phyloP scores from a whole-genome alignment of 306 rosid genomes.

The Sicyos baderoa region DNA sequence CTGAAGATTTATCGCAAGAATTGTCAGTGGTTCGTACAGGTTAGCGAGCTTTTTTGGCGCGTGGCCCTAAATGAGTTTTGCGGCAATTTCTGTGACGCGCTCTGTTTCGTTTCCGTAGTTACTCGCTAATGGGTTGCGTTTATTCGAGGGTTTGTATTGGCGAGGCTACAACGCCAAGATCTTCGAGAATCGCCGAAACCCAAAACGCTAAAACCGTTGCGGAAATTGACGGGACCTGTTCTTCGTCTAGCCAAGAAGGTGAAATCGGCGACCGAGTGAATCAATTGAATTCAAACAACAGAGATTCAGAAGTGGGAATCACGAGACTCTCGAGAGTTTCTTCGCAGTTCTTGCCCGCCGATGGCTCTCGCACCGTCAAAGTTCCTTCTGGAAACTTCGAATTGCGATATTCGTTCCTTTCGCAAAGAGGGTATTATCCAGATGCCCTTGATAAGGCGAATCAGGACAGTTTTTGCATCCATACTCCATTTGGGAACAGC shows the following conservation, averaged over 20 bases:
- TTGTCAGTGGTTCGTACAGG: background rate
- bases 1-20: background rate
- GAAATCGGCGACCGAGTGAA: slow-evolving; percentile 45
- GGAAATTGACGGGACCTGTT: slow-evolving; percentile 36
- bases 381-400: slow-evolving; percentile 55
- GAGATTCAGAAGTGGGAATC: slow-evolving; percentile 74
- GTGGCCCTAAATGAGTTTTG: slow-evolving; percentile 34
- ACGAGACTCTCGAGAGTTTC: slow-evolving; percentile 87
- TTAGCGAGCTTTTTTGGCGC: background rate
- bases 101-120: slow-evolving; percentile 17
- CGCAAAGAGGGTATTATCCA: slow-evolving; percentile 92
- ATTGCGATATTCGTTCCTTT: slow-evolving; percentile 59
- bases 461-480: slow-evolving; percentile 92
- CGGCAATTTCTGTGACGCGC: slow-evolving; percentile 30
- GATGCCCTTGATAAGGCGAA: slow-evolving; percentile 96
- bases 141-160: slow-evolving; percentile 83
- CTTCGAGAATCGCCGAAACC: slow-evolving; percentile 34
- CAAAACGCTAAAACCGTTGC: slow-evolving; percentile 28
- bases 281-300: slow-evolving; percentile 29
- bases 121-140: slow-evolving; percentile 67
- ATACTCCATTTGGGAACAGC: slow-evolving; percentile 71
- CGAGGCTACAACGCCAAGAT: slow-evolving; percentile 40
- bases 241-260: slow-evolving; percentile 34
- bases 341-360: slow-evolving; percentile 81
- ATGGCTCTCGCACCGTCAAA: slow-evolving; percentile 60